Base-by-base conservation (phyloP, 2,329 filamentous ascomycete genomes). In the Rhytidhysteron rufulum region DNA sequence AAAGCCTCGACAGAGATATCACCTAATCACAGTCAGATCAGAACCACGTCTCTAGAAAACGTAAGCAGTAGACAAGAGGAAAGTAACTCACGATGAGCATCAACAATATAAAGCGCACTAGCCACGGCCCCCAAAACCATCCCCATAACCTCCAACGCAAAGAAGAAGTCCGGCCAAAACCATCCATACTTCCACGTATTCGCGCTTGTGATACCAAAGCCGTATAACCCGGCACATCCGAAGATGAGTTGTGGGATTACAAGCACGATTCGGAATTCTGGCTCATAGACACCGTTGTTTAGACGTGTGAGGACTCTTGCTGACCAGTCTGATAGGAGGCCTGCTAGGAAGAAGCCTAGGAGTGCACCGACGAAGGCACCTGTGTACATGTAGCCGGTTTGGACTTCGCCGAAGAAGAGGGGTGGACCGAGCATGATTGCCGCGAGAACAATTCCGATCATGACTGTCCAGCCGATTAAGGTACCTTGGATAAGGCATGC, bases 381-480 rank as follows among this genome's bases (percentile, higher is more conserved):
- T 0, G 84, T 83, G 67, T 96, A 39, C 38, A 40, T 79, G 62
- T 91, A 89, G n/a, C 90, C 90, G 2, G 86, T 88, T 56, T 86
- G 69, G 38, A 87, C 80, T 66, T 93, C 83, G 53, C 80, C 73
- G 78, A 90, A 95, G 72, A 82, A 93, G 30, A 90, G 78, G 1
- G 88, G 87, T 2, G 85, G 83, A 2, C 84, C 83, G 34, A 94
- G 76, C 69, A 93, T 91, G 50, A 94, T 83, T 43, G 83, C 80
- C n/a, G 83, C 85, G 33, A 94, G 70, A 50, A 93, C 81, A 45
- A 93, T 84, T 41, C 87, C 86, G 49, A 45, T 91, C 58, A 96
- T 88, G 13, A 96, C 87, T 1, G 90, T 95, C 90, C 91, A 97
- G 49, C 90, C 91, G 56, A 96, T 95, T 58, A 95, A 80, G 4